Percentiles rank a stretch among this genome's conserved stretches.
Conservation (phyloP, 2,329 filamentous ascomycete species). For the Geosmithia morbida region DNA sequence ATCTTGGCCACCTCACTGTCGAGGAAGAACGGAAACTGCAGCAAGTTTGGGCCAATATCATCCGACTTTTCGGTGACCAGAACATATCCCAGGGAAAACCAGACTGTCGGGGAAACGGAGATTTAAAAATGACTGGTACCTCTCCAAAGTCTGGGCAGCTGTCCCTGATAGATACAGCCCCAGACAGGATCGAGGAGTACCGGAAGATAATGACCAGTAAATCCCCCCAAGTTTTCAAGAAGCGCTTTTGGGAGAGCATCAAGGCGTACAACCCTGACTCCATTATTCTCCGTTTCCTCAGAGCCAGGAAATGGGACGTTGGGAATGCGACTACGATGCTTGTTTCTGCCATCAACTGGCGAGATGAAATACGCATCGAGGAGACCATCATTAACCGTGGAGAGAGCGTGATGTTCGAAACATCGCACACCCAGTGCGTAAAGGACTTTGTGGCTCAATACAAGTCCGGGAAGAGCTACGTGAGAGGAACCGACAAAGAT, state of each 20-base stretch:
- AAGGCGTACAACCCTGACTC: slow-evolving; percentile 21
- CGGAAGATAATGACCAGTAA: slow-evolving; percentile 12
- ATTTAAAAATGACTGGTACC: background rate
- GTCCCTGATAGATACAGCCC: background rate
- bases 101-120: background rate
- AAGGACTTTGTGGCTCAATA: slow-evolving; percentile 21
- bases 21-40: slow-evolving; percentile 10
- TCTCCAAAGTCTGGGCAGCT: background rate
- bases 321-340: slow-evolving; percentile 22
- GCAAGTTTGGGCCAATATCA: slow-evolving; percentile 9
- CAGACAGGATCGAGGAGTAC: slow-evolving; percentile 1
- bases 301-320: slow-evolving; percentile 25
- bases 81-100: slow-evolving; percentile 1
- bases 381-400: slow-evolving; percentile 16
- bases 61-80: slow-evolving; percentile 8
- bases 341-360: slow-evolving; percentile 21
- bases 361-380: slow-evolving; percentile 16
- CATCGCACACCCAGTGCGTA: slow-evolving; percentile 10
- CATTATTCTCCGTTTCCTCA: slow-evolving; percentile 21
- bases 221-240: background rate
- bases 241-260: slow-evolving; percentile 5
- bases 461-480: slow-evolving; percentile 20
- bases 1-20: slow-evolving; percentile 4
- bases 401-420: slow-evolving; percentile 14
- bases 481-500: slow-evolving; percentile 19